These are phyloP conservation scores for Naganishia vaughanmartiniae DNA, from an alignment of 768 basidiomycete species.

Conservation along the genomic window DNA sequence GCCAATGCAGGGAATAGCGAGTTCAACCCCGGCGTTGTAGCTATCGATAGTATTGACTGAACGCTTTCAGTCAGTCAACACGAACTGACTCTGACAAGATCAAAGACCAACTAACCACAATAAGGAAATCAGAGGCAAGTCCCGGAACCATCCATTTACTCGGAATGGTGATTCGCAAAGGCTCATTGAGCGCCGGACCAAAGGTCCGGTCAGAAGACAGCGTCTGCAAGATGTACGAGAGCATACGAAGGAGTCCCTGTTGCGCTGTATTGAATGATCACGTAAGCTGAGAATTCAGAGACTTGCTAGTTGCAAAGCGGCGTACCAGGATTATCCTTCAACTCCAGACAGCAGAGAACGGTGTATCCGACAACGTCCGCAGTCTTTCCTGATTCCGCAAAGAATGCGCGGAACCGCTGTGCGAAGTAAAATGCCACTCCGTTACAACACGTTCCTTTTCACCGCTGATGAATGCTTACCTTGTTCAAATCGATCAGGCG, in stretches of 20 bases:
- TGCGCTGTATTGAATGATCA: slow-evolving; percentile 63
- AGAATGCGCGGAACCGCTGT: slow-evolving; percentile 82
- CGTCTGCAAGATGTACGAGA: slow-evolving; percentile 88
- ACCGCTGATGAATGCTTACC: slow-evolving; percentile 54
- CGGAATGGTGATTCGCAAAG: slow-evolving; percentile 63
- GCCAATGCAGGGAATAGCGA: slow-evolving; percentile 89
- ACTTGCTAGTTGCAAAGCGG: slow-evolving; percentile 27
- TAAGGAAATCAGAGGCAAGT: slow-evolving; percentile 78
- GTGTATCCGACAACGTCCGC: slow-evolving; percentile 75
- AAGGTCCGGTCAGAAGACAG: slow-evolving; percentile 81
- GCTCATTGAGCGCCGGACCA: slow-evolving; percentile 65
- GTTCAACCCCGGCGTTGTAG: slow-evolving; percentile 80
- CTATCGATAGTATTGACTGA: slow-evolving; percentile 83
- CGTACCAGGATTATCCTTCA: slow-evolving; percentile 90
- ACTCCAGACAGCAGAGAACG: slow-evolving; percentile 75
- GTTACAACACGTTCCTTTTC: background rate
- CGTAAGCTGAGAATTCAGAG: background rate
- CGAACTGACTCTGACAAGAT: background rate
- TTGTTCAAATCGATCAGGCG: slow-evolving; percentile 90
- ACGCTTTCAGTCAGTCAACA: slow-evolving; percentile 26
- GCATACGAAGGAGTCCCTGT: slow-evolving; percentile 80
- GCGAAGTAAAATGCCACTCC: background rate
- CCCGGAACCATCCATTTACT: slow-evolving; percentile 73
- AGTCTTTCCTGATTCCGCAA: slow-evolving; percentile 75
- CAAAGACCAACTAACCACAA: slow-evolving; percentile 63